These are phyloP conservation scores for Fusarium azukiicola DNA, from an alignment of 2,329 filamentous ascomycete species.

Conservation along the genomic window DNA sequence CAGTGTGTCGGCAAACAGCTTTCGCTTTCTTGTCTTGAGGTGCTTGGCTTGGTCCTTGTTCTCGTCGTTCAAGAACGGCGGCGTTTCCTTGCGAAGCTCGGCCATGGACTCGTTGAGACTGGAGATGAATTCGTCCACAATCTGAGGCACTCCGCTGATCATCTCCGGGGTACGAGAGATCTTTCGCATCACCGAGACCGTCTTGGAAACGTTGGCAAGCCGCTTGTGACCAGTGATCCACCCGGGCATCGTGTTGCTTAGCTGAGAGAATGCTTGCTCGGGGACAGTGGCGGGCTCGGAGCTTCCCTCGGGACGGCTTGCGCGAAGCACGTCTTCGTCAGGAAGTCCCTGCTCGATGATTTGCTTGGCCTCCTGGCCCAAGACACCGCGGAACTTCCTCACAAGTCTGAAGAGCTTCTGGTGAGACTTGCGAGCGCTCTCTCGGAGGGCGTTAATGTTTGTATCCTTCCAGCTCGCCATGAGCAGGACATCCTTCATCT, in stretches of 20 bases:
- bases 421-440: slow-evolving; percentile 95
- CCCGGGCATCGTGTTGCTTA: slow-evolving; percentile 57
- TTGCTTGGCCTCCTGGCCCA: slow-evolving; percentile 87
- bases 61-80: slow-evolving; percentile 89
- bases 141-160: slow-evolving; percentile 76
- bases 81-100: slow-evolving; percentile 91
- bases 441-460: slow-evolving; percentile 93
- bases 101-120: slow-evolving; percentile 84
- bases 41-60: slow-evolving; percentile 93
- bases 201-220: slow-evolving; percentile 85
- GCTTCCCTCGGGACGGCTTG: slow-evolving; percentile 18
- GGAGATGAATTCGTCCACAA: slow-evolving; percentile 84
- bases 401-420: slow-evolving; percentile 95
- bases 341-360: slow-evolving; percentile 81
- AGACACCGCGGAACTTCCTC: slow-evolving; percentile 90
- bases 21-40: slow-evolving; percentile 93
- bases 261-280: slow-evolving; percentile 38
- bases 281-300: slow-evolving; percentile 31
- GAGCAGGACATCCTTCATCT: slow-evolving; percentile 95
- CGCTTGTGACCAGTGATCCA: slow-evolving; percentile 77
- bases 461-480: slow-evolving; percentile 99
- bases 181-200: slow-evolving; percentile 87
- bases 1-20: slow-evolving; percentile 93
- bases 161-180: slow-evolving; percentile 76
- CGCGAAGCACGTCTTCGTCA: slow-evolving; percentile 64